A percentile compares a stretch with the other conserved stretches of the same genome.
Conservation (phyloP, 306 rosid species). For the Begonia loranthoides region DNA sequence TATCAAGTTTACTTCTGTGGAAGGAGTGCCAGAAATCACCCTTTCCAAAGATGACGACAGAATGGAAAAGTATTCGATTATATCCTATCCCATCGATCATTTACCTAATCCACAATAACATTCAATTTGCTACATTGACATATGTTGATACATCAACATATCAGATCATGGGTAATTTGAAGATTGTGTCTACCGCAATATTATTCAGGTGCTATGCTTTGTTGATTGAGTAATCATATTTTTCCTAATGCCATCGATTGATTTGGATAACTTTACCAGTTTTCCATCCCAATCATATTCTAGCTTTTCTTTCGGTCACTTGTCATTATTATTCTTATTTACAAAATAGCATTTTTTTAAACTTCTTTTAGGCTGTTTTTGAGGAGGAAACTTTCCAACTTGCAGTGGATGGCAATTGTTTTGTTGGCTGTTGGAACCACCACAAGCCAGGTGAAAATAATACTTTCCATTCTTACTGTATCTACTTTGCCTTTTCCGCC, state of each 20-base stretch:
- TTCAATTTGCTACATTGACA: slow-evolving; percentile 81
- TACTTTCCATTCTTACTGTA: too few species aligned
- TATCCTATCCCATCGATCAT: slow-evolving; percentile 75
- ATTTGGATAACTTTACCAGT: neutral
- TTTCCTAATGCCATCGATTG: neutral
- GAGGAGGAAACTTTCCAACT: slow-evolving; percentile 65
- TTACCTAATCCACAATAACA: slow-evolving; percentile 71
- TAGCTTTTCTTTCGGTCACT: too few species aligned
- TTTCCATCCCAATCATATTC: too few species aligned
- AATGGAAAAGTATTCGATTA: slow-evolving; percentile 58
- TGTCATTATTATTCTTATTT: too few species aligned
- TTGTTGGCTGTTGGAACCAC: slow-evolving; percentile 90
- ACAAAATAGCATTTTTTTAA: neutral
- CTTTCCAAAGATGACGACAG: slow-evolving; percentile 68
- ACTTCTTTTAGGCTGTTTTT: slow-evolving; percentile 48
- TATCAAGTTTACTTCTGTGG: slow-evolving; percentile 80
- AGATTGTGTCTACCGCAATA: slow-evolving; percentile 82
- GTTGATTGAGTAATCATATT: neutral
- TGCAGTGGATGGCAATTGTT: slow-evolving; percentile 84
- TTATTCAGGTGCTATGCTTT: slow-evolving; percentile 48
- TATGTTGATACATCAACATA: slow-evolving; percentile 91
- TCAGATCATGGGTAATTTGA: slow-evolving; percentile 95
- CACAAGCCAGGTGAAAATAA: slow-evolving; percentile 66
- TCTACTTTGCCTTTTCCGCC: neutral
- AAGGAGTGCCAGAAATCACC: slow-evolving; percentile 48